Evolutionary conservation across 805 yeast species (phyloP), one percentile per base, ranked within the genome.

Genomic region (Teunomyces pallodes): DNA sequence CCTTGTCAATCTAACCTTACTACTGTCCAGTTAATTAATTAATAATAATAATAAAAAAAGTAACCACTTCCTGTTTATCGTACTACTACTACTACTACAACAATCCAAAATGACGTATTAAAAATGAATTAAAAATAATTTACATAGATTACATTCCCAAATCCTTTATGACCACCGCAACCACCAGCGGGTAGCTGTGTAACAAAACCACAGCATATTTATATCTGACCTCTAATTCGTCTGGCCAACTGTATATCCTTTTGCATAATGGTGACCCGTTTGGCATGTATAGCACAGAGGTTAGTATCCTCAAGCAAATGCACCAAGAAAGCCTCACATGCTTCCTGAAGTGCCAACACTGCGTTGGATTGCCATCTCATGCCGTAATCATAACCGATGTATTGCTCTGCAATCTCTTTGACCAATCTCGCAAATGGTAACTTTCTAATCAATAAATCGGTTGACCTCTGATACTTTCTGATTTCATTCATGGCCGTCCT

Each of bases 201-300:
- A 20, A 20, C 24, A 20, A 20, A 20, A 20, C 24, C 4, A 20
- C 24, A 20, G 6, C 6, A 20, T 20, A 20, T 20, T 20, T 48
- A 59, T 28, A 56, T 43, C 42, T 60, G 76, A 5, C 90, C 91
- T 56, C 91, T 75, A 36, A 86, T 80, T 64, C 92, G 74, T 69
- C 94, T 76, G 3, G 94, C 94, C 54, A 87, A 69, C 59, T 86
- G 91, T 51, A 87, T 82, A 61, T 87, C 95, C 63, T 84, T 86
- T 58, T 84, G 87, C 92, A 86, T 87, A 30, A 87, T 85, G 0
- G 95, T 87, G n/a, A 87, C 90, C 56, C 95, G 69, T 59, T 83
- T 86, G 1, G 90, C 91, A 65, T 87, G 94, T 33, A 87, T 67
- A 10, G 94, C 94, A 63, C 89, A 74, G 33, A 86, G 61, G 56